Evolutionary conservation across 2,329 filamentous ascomycete species (phyloP).

Genomic region (Elsinoe fawcettii): DNA sequence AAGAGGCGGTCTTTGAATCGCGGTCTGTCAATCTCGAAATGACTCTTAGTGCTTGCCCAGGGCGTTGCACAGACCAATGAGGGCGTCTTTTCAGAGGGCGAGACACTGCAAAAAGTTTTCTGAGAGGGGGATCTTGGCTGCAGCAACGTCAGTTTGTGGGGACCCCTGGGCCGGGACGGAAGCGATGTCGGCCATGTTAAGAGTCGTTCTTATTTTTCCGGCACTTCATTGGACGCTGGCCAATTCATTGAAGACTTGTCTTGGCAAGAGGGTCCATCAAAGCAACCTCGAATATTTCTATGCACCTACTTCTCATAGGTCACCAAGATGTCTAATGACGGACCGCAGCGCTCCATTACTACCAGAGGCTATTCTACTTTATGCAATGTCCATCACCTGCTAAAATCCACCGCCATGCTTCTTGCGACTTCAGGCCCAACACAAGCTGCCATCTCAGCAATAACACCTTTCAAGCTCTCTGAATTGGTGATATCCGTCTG

Average conservation of each 20-base stretch:
- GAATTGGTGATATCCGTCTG: slow-evolving; percentile 42
- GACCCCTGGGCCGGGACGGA: neutral
- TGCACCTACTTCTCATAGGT: no score
- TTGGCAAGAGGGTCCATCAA: neutral
- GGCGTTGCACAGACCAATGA: slow-evolving; percentile 1
- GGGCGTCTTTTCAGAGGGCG: neutral
- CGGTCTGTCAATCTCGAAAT: slow-evolving; percentile 10
- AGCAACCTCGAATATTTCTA: no score
- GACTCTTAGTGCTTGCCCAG: slow-evolving; percentile 9
- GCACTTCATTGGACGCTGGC: neutral
- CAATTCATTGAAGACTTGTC: no score
- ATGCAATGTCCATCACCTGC: slow-evolving; percentile 20
- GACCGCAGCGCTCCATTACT: no score
- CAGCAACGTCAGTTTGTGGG: slow-evolving; percentile 1
- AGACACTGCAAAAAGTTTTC: slow-evolving; percentile 10
- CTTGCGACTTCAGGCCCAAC: slow-evolving; percentile 54
- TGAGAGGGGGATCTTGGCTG: slow-evolving; percentile 5
- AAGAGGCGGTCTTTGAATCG: slow-evolving; percentile 7
- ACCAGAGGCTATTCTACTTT: no score
- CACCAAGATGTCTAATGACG: no score
- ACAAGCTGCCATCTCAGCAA: slow-evolving; percentile 61
- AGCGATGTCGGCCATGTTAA: neutral
- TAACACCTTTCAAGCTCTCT: slow-evolving; percentile 50
- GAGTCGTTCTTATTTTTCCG: neutral
- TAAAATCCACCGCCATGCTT: slow-evolving; percentile 53